Base-by-base conservation (phyloP, 805 yeast species). In the Metschnikowia continentalis region DNA sequence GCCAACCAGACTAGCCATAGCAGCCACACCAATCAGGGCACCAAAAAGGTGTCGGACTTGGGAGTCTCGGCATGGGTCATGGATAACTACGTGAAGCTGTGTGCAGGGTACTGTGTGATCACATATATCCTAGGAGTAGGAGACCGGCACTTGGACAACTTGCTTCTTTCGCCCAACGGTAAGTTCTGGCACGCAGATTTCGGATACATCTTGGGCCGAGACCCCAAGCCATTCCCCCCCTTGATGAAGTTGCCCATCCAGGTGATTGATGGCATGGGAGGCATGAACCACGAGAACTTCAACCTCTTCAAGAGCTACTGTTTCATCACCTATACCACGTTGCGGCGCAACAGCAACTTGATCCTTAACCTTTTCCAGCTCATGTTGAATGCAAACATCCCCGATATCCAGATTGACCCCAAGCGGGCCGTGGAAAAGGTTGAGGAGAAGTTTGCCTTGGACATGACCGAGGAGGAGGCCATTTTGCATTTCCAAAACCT, bases 211-310 rank as follows among this genome's bases (percentile, higher is more conserved):
- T 72, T 94, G 49, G 99, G 99, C 0, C 84, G 91, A 48, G 99
- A 94, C 66, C 99, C 99, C 2, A 94, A 94, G 66, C 98, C 98
- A 13, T 94, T 94, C 70, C 98, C 99, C 13, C 99, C 99, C 1
- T 76, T 92, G 70, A 94, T 94, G 97, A 94, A 94, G 63, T 72
- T 94, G 36, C 99, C 99, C 0, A 94, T 94, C 39, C 99, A 94
- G 68, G 86, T 94, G 15, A 88, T 94, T 39, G 99, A 94, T 57
- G 98, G 97, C 0, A 94, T 94, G 90, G 99, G 99, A 1, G 99
- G 98, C 1, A 79, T 89, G 46, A 78, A 80, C 54, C 90, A 92
- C 46, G 87, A 86, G 40, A 91, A 92, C 65, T 94, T 88, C 67
- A 83, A 84, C 55, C 81, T 86, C 55, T 94, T 94, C 70, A 81